These are phyloP conservation scores for Metschnikowia kunwiensis DNA, from an alignment of 805 yeast genomes.

Conservation along the genomic window DNA sequence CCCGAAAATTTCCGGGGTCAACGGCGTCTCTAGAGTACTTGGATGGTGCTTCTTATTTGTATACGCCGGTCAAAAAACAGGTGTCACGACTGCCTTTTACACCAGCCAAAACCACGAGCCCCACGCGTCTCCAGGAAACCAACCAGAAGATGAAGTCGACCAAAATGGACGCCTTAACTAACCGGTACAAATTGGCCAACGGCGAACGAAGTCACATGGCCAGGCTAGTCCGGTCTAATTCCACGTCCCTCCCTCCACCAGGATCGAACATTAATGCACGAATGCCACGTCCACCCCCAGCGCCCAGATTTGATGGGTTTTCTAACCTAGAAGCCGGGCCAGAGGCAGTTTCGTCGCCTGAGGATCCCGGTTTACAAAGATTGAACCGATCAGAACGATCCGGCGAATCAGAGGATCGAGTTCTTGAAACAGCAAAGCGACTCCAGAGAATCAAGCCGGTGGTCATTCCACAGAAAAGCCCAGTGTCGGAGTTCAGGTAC, in stretches of 20 bases:
- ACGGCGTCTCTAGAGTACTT: slow-evolving; percentile 11
- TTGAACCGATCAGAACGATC: no score
- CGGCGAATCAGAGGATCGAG: slow-evolving; percentile 3
- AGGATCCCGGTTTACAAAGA: neutral
- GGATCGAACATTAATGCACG: neutral
- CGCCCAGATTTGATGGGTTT: slow-evolving; percentile 12
- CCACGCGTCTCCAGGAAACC: slow-evolving; percentile 39
- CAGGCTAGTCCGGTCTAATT: slow-evolving; percentile 1
- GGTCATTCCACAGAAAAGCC: slow-evolving; percentile 32
- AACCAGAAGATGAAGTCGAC: slow-evolving; percentile 33
- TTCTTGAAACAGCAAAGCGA: slow-evolving; percentile 34
- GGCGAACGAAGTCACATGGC: neutral
- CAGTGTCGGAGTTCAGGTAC: slow-evolving; percentile 24
- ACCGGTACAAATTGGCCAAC: slow-evolving; percentile 27
- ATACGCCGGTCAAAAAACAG: slow-evolving; percentile 35
- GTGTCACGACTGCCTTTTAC: slow-evolving; percentile 20
- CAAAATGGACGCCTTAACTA: slow-evolving; percentile 32
- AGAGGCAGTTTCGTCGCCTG: slow-evolving; percentile 13
- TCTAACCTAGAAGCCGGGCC: slow-evolving; percentile 1
- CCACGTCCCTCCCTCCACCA: slow-evolving; percentile 5
- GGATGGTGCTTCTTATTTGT: slow-evolving; percentile 24
- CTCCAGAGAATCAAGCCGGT: slow-evolving; percentile 36
- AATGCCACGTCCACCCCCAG: slow-evolving; percentile 12
- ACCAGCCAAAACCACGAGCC: slow-evolving; percentile 23
- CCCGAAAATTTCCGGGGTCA: slow-evolving; percentile 19